Conservation (phyloP, 352 stramenopile genomes). For the Pythium scleroteichum region DNA sequence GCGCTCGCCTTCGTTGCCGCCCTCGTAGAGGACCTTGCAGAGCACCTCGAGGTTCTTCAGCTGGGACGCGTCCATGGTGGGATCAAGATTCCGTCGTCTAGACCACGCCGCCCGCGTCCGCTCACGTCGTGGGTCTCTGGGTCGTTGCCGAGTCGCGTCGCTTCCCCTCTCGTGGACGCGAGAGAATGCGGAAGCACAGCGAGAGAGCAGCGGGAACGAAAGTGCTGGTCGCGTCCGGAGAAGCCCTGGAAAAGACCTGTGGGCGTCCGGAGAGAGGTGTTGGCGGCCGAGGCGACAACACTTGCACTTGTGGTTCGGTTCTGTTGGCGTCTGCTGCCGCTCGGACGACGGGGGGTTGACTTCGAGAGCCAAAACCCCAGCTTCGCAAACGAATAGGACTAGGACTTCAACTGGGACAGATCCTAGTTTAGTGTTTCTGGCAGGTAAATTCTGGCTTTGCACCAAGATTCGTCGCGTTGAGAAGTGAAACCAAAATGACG, state of each 20-base stretch:
- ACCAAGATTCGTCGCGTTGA: conserved; percentile 10
- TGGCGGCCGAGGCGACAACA: conserved; percentile 15
- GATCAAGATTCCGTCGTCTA: conserved; percentile 5
- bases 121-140: not conserved
- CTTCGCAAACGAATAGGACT: conserved; percentile 19
- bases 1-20: conserved; percentile 68
- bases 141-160: not conserved
- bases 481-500: conserved; percentile 10
- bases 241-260: not conserved
- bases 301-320: conserved; percentile 24
- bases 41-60: conserved; percentile 79
- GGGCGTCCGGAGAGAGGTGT: conserved; percentile 1
- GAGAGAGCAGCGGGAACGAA: not conserved
- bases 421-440: conserved; percentile 6
- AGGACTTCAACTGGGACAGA: conserved; percentile 22
- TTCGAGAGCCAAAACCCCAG: conserved; percentile 26
- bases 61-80: conserved; percentile 73
- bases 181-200: not conserved
- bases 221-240: not conserved
- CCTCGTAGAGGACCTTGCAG: conserved; percentile 80
- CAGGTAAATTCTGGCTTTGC: no score
- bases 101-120: not conserved
- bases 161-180: not conserved
- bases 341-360: conserved; percentile 13
- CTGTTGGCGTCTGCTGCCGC: conserved; percentile 11